Percentiles rank a stretch among this genome's conserved stretches.
Evolutionary conservation across 805 yeast genomes (phyloP).

Genomic region (Yamadazyma nakazawae): DNA sequence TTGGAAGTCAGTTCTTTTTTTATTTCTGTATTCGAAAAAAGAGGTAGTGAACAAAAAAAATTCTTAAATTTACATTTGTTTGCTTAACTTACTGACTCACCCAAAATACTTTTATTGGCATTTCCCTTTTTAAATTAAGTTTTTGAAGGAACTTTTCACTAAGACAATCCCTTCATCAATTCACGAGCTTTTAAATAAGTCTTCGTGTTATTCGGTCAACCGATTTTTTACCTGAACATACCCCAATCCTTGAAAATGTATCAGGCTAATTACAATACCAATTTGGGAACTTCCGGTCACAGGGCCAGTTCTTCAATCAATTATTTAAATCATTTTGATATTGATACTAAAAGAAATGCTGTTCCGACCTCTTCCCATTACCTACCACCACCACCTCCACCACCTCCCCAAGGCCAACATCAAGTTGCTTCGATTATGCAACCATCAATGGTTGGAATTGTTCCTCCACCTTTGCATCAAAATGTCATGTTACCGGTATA

Average conservation of each 20-base stretch:
- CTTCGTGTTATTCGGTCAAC: conserved; percentile 18
- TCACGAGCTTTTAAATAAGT: conserved; percentile 42
- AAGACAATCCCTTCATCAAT: not conserved
- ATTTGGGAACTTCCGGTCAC: conserved; percentile 39
- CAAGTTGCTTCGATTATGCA: conserved; percentile 5
- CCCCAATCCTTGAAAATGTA: conserved; percentile 1
- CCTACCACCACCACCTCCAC: conserved; percentile 11
- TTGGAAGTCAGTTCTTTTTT: not conserved
- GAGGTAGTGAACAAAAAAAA: not conserved
- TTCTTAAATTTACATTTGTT: not conserved
- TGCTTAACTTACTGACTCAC: not conserved
- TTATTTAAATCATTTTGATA: conserved; percentile 14
- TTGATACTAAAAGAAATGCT: not conserved
- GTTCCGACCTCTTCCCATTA: conserved; percentile 16
- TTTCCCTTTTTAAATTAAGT: not conserved
- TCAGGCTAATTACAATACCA: conserved; percentile 4
- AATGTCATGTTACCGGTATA: not conserved
- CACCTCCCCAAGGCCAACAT: not conserved
- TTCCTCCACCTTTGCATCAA: conserved; percentile 12
- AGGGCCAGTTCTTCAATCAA: conserved; percentile 28
- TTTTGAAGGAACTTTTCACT: not conserved
- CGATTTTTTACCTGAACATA: not conserved
- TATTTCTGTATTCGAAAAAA: too few relatives aligned
- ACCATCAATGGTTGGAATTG: conserved; percentile 16
- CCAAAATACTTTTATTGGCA: not conserved